phyloP scores from a whole-genome alignment of 805 yeast species.

The Jamesozyma rosinii region DNA sequence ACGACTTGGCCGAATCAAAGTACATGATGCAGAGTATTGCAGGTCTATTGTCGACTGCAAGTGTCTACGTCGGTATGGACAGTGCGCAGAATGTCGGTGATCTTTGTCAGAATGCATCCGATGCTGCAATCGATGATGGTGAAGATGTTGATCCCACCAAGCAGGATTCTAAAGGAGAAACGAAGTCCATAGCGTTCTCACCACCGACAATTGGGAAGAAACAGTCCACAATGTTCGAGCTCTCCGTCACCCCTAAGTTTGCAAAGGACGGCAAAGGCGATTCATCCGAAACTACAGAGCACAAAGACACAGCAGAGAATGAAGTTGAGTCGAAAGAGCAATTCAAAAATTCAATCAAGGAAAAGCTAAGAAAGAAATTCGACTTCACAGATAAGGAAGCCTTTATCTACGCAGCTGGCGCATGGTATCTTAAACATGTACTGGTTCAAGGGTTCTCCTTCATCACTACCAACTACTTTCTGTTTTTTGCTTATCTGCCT shows the following conservation, averaged over 20 bases:
- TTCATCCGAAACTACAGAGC: not conserved
- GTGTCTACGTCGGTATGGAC: slow-evolving; percentile 38
- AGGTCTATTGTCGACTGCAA: slow-evolving; percentile 47
- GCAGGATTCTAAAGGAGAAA: not conserved
- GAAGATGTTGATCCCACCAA: too few species aligned
- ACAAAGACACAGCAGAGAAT: not conserved
- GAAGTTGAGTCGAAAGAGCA: not conserved
- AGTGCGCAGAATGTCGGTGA: slow-evolving; percentile 18
- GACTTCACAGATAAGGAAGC: slow-evolving; percentile 45
- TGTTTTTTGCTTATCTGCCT: slow-evolving; percentile 77
- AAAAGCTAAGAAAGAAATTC: slow-evolving; percentile 20
- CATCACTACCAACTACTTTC: slow-evolving; percentile 51
- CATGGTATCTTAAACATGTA: slow-evolving; percentile 79
- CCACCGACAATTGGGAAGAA: slow-evolving; percentile 1
- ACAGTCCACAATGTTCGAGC: slow-evolving; percentile 16
- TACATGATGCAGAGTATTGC: slow-evolving; percentile 46
- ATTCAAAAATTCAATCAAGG: not conserved
- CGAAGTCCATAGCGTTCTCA: not conserved
- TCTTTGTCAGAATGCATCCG: slow-evolving; percentile 3
- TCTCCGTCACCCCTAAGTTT: slow-evolving; percentile 10
- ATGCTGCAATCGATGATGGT: not conserved
- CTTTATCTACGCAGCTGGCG: slow-evolving; percentile 53
- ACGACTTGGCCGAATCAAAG: slow-evolving; percentile 31
- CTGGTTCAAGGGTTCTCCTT: slow-evolving; percentile 79
- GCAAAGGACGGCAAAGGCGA: not conserved